Evolutionary conservation across 2,329 filamentous ascomycete genomes (phyloP), one percentile per base, ranked within the genome.

Genomic region (Colletotrichum sp.): DNA sequence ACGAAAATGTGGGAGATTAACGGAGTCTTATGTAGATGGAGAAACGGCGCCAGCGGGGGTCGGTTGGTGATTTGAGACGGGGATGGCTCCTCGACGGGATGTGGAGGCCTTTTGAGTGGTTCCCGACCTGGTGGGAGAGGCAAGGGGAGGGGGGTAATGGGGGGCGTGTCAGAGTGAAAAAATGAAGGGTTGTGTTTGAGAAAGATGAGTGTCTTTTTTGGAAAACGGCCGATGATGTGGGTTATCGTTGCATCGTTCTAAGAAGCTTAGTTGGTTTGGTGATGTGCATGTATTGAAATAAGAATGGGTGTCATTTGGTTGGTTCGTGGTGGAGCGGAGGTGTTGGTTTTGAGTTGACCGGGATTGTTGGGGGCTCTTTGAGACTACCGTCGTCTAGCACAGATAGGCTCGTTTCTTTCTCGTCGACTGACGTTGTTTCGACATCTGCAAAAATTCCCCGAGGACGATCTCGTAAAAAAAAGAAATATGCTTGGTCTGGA

Each of bases 1-100:
- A 44, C 24, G 30, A 68, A 57, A 39, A 34, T 60, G 52, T 39
- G 68, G 59, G 73, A 68, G 48, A 74, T 74, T 69, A 68, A 63
- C 64, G 65, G 74, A 65, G 74, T 76, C 26, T 73, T 39, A 16
- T 32, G 48, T 74, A 60, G 18, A 76, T 68, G 44, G 36, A 52
- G 68, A 70, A 63, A 70, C 34, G 36, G 62, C 32, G 60, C 44
- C 30, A 39, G 30, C 34, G 32, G 62, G 62, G 30, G 52, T 18
- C 55, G 22, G 59, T 52, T 44, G 16, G 28, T 32, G 48, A 62
- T 62, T 22, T 48, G 22, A 60, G 72, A 30, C 68, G 28, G 72
- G 72, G 68, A 75, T 75, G 28, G 69, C 10, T 67, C 68, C n/a
- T 55, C 28, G 68, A 66, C 62, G 52, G 72, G 68, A 72, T 75